These are phyloP conservation scores for Acanthamoeba lenticulata DNA, from an alignment of 208 protist genomes.

Conservation along the genomic window DNA sequence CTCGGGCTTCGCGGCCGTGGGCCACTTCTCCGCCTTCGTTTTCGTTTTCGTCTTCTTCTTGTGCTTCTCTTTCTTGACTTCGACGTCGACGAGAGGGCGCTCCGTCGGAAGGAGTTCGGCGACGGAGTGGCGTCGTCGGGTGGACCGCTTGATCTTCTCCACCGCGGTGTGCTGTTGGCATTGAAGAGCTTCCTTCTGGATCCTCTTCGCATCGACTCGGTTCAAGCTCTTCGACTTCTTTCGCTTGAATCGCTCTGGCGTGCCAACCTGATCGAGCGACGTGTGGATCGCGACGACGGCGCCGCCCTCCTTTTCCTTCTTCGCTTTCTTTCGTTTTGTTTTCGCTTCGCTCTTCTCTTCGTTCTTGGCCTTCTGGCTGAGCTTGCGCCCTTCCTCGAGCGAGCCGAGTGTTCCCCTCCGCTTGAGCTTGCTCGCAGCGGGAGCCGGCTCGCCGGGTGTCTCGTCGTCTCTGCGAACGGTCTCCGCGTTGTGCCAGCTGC, in stretches of 20 bases:
- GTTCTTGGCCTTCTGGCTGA: too few species aligned
- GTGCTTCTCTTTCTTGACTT: not conserved
- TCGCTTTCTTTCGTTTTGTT: not conserved
- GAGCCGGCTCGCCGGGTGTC: not conserved
- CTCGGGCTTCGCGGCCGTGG: not conserved
- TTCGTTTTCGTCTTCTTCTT: constrained; percentile 22
- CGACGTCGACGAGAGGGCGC: not conserved
- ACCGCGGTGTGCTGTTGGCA: not conserved
- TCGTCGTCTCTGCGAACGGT: not conserved
- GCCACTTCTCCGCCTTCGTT: not conserved
- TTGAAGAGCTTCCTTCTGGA: not conserved
- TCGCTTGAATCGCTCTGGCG: not conserved
- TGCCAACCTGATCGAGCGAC: not conserved
- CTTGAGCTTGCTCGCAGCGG: not conserved
- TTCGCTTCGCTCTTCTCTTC: not conserved
- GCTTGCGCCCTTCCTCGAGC: not conserved
- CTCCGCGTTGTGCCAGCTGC: not conserved
- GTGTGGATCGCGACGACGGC: not conserved
- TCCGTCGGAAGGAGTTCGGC: not conserved
- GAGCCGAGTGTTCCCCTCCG: not conserved
- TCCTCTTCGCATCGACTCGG: not conserved
- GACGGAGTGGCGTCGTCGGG: not conserved
- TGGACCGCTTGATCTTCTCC: not conserved
- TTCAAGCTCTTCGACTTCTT: not conserved
- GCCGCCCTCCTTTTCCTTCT: not conserved